Base-by-base conservation (phyloP, 495 filamentous ascomycete genomes). In the Cudoniella acicularis region DNA sequence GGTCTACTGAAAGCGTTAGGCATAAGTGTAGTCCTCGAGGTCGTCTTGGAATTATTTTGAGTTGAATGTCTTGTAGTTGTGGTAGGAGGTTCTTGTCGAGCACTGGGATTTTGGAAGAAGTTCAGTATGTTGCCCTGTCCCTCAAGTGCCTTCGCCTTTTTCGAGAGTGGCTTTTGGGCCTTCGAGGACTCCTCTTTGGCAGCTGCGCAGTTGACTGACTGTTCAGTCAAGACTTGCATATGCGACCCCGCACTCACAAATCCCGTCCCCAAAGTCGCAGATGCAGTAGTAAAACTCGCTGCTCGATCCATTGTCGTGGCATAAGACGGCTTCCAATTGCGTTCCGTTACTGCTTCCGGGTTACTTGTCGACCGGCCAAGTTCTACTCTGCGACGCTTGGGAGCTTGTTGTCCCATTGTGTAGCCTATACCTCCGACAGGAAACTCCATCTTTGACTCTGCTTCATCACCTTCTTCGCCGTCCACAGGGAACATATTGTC, bases 401-500 rank as follows among this genome's bases (percentile, higher is more conserved):
- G 67, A 67, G 53, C 64, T 70, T 41, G 72, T 66, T 69, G 59
- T 8, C 43, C 69, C 57, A 27, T 65, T 61, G 58, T 68, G 67
- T 46, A 65, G 49, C 69, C 71, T 77, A 77, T 42, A 67, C 63
- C 51, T 16, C 60, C 56, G 21, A 16, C 20, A 23, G 41, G 50
- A 2, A n/a, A 49, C 64, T 70, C 30, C 58, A 67, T 54, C 64
- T 26, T 49, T 13, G 57, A 23, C 41, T 58, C 17, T 43, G 30
- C 74, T 65, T 76, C 77, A 72, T 30, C 64, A 63, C 49, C 71
- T 59, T 61, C 72, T 6, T 51, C 73, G 23, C 86, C 85, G 47
- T 79, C 79, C 1, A 83, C 62, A 2, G 87, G 84, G 76, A 83
- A 90, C 24, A 77, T 70, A 59, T 89, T 79, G 64, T 91, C 89